Percentiles rank a stretch among this genome's conserved stretches.
Evolutionary conservation across 2,329 filamentous ascomycete genomes (phyloP).

Genomic region (Aspergillus pseudoglaucus): DNA sequence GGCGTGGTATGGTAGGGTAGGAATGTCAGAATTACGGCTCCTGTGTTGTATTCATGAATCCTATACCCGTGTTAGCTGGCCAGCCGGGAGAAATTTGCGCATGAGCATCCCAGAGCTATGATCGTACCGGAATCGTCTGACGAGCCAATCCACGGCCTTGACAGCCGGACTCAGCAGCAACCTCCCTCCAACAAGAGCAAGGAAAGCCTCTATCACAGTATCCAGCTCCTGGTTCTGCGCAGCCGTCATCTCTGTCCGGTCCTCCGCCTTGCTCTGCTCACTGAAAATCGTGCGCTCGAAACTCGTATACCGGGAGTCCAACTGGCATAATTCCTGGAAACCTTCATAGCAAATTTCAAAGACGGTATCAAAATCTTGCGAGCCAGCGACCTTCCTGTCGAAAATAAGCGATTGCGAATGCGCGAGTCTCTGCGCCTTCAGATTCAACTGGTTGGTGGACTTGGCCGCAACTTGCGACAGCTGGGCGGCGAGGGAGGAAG

Average conservation of each 20-base stretch:
- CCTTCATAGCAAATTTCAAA: constrained; percentile 83
- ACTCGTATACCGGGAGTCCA: constrained; percentile 70
- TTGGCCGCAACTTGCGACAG: constrained; percentile 85
- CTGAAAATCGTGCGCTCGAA: constrained; percentile 82
- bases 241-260: constrained; percentile 75
- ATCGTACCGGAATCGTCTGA: constrained; percentile 75
- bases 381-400: constrained; percentile 73
- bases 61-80: constrained; percentile 41
- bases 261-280: constrained; percentile 83
- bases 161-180: constrained; percentile 79
- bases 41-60: constrained; percentile 85
- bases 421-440: constrained; percentile 84
- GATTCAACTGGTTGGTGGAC: constrained; percentile 82
- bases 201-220: constrained; percentile 69
- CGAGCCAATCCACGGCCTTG: constrained; percentile 90
- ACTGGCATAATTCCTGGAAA: constrained; percentile 81
- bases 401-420: constrained; percentile 96
- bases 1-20: constrained; percentile 85
- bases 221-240: constrained; percentile 78
- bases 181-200: constrained; percentile 69
- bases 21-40: constrained; percentile 72
- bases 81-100: neutral
- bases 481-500: constrained; percentile 84
- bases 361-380: constrained; percentile 83
- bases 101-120: neutral